These are phyloP conservation scores for Tulasnella sp. DNA, from an alignment of 768 basidiomycete species.

Conservation along the genomic window DNA sequence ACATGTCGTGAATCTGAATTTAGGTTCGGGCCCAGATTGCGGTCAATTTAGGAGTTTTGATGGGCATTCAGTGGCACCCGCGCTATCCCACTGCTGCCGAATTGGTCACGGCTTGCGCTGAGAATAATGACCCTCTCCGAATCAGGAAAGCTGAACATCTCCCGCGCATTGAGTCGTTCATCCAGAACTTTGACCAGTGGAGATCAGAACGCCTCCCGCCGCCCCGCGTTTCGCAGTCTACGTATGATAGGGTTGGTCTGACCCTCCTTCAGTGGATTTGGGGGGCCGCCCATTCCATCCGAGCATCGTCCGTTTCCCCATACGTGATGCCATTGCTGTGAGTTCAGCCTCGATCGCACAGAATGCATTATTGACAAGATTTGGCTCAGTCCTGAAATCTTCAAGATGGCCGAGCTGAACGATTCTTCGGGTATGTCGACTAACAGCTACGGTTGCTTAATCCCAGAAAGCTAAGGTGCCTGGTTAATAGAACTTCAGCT, in stretches of 20 bases:
- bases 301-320: slow-evolving; percentile 65
- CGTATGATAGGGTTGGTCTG: slow-evolving; percentile 81
- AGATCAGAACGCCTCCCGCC: slow-evolving; percentile 69
- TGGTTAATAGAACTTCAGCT: slow-evolving; percentile 61
- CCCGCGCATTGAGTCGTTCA: slow-evolving; percentile 43
- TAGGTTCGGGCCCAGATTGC: slow-evolving; percentile 64
- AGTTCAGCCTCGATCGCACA: slow-evolving; percentile 24
- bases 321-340: slow-evolving; percentile 69
- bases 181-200: slow-evolving; percentile 52
- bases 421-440: slow-evolving; percentile 31
- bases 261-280: slow-evolving; percentile 81
- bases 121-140: slow-evolving; percentile 43
- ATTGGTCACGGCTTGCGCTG: slow-evolving; percentile 45
- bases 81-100: slow-evolving; percentile 44
- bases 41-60: slow-evolving; percentile 22
- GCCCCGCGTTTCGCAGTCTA: slow-evolving; percentile 75
- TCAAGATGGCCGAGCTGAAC: slow-evolving; percentile 83
- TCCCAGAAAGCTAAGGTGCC: not conserved
- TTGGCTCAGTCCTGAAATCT: slow-evolving; percentile 59
- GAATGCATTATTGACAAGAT: not conserved
- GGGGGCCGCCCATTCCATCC: slow-evolving; percentile 60
- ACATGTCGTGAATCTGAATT: not conserved
- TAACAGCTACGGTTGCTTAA: not conserved
- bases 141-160: slow-evolving; percentile 48
- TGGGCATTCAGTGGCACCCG: slow-evolving; percentile 56